Percentiles rank a stretch among this genome's conserved stretches.
Evolutionary conservation across 2,329 filamentous ascomycete species (phyloP).

Genomic region (Plectosphaerella plurivora): DNA sequence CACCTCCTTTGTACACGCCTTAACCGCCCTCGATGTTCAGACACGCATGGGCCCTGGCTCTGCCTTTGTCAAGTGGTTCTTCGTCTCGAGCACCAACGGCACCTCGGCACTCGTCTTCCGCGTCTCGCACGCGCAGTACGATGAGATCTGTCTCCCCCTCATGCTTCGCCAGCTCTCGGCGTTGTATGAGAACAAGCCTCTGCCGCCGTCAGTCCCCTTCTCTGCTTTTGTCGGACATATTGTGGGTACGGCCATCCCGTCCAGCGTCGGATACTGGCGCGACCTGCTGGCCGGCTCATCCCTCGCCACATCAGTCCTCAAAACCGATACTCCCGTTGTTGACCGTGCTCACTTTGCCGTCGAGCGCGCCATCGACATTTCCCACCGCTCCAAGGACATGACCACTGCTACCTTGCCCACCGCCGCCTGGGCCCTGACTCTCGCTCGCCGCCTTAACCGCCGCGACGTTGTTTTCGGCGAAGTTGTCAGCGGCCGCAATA

Average conservation of each 20-base stretch:
- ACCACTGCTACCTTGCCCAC: slow-evolving; percentile 63
- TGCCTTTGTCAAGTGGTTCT: slow-evolving; percentile 56
- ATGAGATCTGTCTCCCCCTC: slow-evolving; percentile 62
- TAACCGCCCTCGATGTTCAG: slow-evolving; percentile 52
- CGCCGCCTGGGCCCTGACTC: slow-evolving; percentile 60
- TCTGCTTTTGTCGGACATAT: slow-evolving; percentile 41
- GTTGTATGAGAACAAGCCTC: slow-evolving; percentile 34
- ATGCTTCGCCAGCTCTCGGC: slow-evolving; percentile 57
- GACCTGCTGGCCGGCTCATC: slow-evolving; percentile 51
- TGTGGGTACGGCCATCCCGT: slow-evolving; percentile 31
- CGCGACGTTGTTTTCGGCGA: slow-evolving; percentile 62
- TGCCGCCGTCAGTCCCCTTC: slow-evolving; percentile 32
- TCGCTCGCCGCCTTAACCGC: slow-evolving; percentile 47
- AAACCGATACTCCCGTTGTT: slow-evolving; percentile 30
- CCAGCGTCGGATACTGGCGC: slow-evolving; percentile 57
- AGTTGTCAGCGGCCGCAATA: slow-evolving; percentile 61
- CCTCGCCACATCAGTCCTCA: slow-evolving; percentile 33
- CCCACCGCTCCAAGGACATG: slow-evolving; percentile 45
- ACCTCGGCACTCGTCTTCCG: slow-evolving; percentile 49
- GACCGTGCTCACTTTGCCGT: slow-evolving; percentile 35
- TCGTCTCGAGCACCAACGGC: slow-evolving; percentile 30
- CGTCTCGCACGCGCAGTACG: slow-evolving; percentile 66
- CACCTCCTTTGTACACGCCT: slow-evolving; percentile 45
- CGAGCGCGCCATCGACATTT: slow-evolving; percentile 37
- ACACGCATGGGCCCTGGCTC: slow-evolving; percentile 53